A percentile compares a stretch with the other conserved stretches of the same genome.
Evolutionary conservation across 352 stramenopile species (phyloP).

Genomic region (Phytophthora pinifolia): DNA sequence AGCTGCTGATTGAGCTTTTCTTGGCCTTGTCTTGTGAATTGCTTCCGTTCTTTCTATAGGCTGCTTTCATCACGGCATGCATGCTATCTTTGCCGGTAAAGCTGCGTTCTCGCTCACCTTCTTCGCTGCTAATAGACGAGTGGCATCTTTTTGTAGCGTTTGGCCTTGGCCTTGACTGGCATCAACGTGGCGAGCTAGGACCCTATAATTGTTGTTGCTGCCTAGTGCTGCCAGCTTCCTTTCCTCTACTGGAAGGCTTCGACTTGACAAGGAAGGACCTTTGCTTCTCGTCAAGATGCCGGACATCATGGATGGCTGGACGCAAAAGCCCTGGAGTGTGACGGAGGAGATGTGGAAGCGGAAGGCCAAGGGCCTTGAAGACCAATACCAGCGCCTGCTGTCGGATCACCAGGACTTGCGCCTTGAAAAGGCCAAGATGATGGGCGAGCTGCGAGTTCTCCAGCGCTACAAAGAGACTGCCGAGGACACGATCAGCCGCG

Average conservation of each 20-base stretch:
- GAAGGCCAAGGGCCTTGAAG: slow-evolving; percentile 65
- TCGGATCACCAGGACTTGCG: slow-evolving; percentile 72
- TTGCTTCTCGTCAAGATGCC: slow-evolving; percentile 25
- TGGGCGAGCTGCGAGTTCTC: slow-evolving; percentile 63
- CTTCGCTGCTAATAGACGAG: slow-evolving; percentile 27
- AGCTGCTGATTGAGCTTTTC: slow-evolving; percentile 21
- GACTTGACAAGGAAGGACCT: neutral
- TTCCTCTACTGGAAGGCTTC: slow-evolving; percentile 6
- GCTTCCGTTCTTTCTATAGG: slow-evolving; percentile 33
- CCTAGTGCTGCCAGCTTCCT: slow-evolving; percentile 12
- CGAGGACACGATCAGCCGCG: slow-evolving; percentile 63
- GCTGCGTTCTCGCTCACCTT: neutral
- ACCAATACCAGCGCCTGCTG: slow-evolving; percentile 67
- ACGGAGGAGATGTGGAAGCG: slow-evolving; percentile 81
- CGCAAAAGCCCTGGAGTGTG: slow-evolving; percentile 65
- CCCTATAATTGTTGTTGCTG: slow-evolving; percentile 36
- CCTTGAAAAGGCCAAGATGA: slow-evolving; percentile 67
- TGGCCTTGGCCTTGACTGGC: neutral
- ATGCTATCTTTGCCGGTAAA: slow-evolving; percentile 27
- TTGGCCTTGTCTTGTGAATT: slow-evolving; percentile 14
- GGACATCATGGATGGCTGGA: slow-evolving; percentile 55
- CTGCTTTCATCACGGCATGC: slow-evolving; percentile 6
- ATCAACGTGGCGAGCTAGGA: slow-evolving; percentile 6
- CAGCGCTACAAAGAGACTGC: slow-evolving; percentile 75
- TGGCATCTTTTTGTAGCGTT: slow-evolving; percentile 27